Evolutionary conservation across 1,139 yeast genomes (phyloP).

Genomic region (Candida sp.): DNA sequence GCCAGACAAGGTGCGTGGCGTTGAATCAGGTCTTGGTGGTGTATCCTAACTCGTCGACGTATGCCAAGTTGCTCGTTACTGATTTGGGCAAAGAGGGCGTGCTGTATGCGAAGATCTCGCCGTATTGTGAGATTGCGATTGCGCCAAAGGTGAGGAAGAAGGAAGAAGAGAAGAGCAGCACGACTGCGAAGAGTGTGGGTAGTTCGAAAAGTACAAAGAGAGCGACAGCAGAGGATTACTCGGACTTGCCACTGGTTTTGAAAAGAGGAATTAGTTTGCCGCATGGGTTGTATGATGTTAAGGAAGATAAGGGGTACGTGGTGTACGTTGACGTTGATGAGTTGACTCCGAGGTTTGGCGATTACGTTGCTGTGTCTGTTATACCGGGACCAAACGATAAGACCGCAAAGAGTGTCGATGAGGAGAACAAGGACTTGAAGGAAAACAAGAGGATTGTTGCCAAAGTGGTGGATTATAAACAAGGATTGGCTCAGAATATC

Average conservation of each 20-base stretch:
- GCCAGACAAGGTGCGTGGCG: conserved; percentile 82
- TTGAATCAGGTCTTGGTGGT: conserved; percentile 66
- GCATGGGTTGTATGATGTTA: conserved; percentile 36
- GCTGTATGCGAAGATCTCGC: conserved; percentile 62
- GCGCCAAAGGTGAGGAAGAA: conserved; percentile 72
- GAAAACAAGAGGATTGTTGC: conserved; percentile 60
- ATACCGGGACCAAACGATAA: conserved; percentile 55
- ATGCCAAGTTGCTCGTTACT: conserved; percentile 67
- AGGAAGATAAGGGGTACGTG: conserved; percentile 32
- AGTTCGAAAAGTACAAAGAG: conserved; percentile 19
- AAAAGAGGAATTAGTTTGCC: conserved; percentile 64
- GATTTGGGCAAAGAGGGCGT: conserved; percentile 58
- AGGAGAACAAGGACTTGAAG: conserved; percentile 21
- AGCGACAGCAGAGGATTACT: conserved; percentile 26
- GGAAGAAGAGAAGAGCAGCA: conserved; percentile 15
- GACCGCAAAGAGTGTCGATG: conserved; percentile 15
- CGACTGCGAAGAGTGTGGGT: conserved; percentile 32
- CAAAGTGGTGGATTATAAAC: conserved; percentile 41
- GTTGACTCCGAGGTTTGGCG: conserved; percentile 27
- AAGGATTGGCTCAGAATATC: conserved; percentile 43
- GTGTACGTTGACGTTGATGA: conserved; percentile 48
- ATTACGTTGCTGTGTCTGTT: conserved; percentile 62
- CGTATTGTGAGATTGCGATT: conserved; percentile 79
- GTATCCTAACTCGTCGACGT: conserved; percentile 68
- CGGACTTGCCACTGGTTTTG: conserved; percentile 42